Conservation (phyloP, 176 grass and related monocot genomes). For the Leersia perrieri region DNA sequence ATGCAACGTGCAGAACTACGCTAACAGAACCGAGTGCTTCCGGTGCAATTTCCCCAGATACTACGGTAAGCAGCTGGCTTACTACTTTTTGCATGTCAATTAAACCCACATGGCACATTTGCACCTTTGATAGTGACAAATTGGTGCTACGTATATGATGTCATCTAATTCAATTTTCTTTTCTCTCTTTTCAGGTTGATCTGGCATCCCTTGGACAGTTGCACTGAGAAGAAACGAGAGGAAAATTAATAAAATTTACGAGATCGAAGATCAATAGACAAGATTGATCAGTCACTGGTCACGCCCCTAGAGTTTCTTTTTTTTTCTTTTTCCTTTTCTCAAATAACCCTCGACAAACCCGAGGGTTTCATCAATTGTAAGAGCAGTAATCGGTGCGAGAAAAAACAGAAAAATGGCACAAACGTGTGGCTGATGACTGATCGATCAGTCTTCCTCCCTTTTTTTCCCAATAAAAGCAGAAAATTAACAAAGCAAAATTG, state of each 20-base stretch:
- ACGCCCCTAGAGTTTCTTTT: neutral
- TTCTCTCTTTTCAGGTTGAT: constrained; percentile 37
- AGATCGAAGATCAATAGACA: constrained; percentile 6
- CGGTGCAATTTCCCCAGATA: constrained; percentile 69
- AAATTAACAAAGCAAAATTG: constrained; percentile 39
- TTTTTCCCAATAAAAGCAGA: constrained; percentile 28
- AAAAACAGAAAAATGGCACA: constrained; percentile 25
- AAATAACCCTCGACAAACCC: constrained; percentile 8
- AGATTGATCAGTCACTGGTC: neutral
- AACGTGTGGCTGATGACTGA: constrained; percentile 25
- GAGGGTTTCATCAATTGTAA: constrained; percentile 34
- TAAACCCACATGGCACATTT: constrained; percentile 13
- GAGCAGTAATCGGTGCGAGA: constrained; percentile 29
- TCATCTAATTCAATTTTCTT: neutral
- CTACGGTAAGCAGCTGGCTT: constrained; percentile 44
- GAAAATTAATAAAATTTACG: neutral
- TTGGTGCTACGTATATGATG: neutral
- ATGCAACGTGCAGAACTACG: constrained; percentile 82
- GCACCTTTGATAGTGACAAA: constrained; percentile 17
- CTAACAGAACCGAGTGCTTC: constrained; percentile 81
- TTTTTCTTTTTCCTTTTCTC: neutral
- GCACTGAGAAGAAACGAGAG: neutral
- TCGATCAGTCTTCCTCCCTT: constrained; percentile 13
- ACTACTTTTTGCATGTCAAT: neutral
- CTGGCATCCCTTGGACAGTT: neutral